Evolutionary conservation across 345 rosid genomes (phyloP), one percentile per base, ranked within the genome.

Genomic region (Eucalyptus dawsonii): DNA sequence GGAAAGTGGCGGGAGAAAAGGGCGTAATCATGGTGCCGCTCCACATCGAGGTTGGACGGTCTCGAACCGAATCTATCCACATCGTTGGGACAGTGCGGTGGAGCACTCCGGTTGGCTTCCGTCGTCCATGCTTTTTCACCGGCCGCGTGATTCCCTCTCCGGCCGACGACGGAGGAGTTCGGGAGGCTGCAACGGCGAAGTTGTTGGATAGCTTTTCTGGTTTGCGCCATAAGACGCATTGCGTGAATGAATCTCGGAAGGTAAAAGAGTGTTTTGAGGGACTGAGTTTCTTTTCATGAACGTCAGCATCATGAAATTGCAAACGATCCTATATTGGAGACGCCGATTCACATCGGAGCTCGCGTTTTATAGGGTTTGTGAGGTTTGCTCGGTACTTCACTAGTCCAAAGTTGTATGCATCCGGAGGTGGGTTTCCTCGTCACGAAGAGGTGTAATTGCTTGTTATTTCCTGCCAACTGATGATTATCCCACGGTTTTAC

Each of bases 21-120:
- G 62, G 29, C 56, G 53, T 34, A 80, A 91, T 88, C 85, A 90
- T 91, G 89, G 89, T 47, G 85, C 69, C 25, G n/a, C 58, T 53
- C 10, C 42, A 89, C 31, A 44, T 67, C 69, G 67, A 62, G 65
- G 90, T 49, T 29, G 85, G 87, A 9, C 88, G 89, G 90, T 83
- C 90, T 88, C 45, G 86, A 34, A 16, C 40, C 37, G 44, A 50
- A 34, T 17, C 37, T 10, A 19, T 72, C 81, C 81, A 34, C 81
- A 19, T 34, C 11, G 10, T 21, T 2, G 45, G 45, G 27, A 72
- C 83, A 72, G 83, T 37, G 27, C 27, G 45, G 45, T 10, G 83
- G 83, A 10, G 45, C 4, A 10, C 8, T 21, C 45, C 2, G 83
- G 29, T 22, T 76, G 47, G 47, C 85, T 21, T 76, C 29, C 14